phyloP scores from a whole-genome alignment of 768 basidiomycete genomes.

The Tricholoma furcatifolium region DNA sequence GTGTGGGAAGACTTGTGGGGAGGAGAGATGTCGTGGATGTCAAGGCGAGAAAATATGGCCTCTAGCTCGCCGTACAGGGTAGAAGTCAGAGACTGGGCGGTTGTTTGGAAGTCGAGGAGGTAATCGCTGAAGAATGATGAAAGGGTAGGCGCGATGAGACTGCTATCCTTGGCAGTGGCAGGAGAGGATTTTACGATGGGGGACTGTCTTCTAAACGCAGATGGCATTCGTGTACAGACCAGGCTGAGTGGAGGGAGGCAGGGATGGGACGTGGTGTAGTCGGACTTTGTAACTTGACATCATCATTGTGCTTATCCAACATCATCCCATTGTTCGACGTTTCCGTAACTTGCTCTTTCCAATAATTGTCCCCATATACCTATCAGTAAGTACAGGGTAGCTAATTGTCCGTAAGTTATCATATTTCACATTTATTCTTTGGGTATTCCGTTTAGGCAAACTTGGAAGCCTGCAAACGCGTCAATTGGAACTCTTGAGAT shows the following conservation, averaged over 20 bases:
- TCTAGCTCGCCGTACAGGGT: constrained; percentile 5
- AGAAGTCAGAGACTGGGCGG: constrained; percentile 2
- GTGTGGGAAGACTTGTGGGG: background rate
- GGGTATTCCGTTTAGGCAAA: constrained; percentile 16
- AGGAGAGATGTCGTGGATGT: constrained; percentile 3
- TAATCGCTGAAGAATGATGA: constrained; percentile 1
- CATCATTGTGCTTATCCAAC: constrained; percentile 7
- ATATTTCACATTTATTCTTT: too few relatives aligned
- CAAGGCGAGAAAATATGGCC: constrained; percentile 1
- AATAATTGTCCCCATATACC: too few relatives aligned
- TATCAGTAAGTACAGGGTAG: too few relatives aligned
- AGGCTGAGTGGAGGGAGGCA: too few relatives aligned
- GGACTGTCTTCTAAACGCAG: background rate
- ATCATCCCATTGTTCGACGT: constrained; percentile 9
- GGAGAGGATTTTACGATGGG: background rate
- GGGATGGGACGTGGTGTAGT: too few relatives aligned
- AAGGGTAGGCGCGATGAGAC: background rate
- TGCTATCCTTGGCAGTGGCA: background rate
- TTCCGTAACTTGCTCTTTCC: too few relatives aligned
- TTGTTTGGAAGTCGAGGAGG: constrained; percentile 3
- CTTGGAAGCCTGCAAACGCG: constrained; percentile 26
- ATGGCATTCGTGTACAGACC: too few relatives aligned
- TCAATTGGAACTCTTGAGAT: background rate
- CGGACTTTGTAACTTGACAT: background rate
- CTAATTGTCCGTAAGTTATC: too few relatives aligned